phyloP scores from a whole-genome alignment of 768 basidiomycete genomes.

The Melanogaster broomeanus region DNA sequence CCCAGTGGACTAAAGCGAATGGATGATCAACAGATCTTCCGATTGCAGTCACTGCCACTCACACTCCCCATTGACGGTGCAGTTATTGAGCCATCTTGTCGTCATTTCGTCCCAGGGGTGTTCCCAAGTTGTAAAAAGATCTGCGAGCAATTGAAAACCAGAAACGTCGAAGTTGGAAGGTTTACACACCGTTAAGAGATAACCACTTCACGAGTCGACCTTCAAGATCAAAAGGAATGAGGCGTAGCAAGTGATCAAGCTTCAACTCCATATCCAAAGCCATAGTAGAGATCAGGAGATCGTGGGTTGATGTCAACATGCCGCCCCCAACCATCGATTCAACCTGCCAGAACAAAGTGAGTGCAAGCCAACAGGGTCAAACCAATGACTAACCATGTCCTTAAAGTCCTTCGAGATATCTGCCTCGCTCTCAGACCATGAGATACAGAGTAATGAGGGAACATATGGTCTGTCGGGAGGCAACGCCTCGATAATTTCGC shows the following conservation, averaged over 20 bases:
- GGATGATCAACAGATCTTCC: neutral
- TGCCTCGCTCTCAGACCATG: slow-evolving; percentile 55
- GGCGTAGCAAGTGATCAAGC: slow-evolving; percentile 43
- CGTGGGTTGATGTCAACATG: slow-evolving; percentile 40
- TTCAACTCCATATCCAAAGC: slow-evolving; percentile 61
- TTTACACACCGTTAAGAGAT: slow-evolving; percentile 48
- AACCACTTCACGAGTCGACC: slow-evolving; percentile 55
- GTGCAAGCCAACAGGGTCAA: neutral
- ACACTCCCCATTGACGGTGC: slow-evolving; percentile 46
- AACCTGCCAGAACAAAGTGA: slow-evolving; percentile 41
- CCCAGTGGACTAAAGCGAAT: slow-evolving; percentile 55
- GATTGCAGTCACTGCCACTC: slow-evolving; percentile 19
- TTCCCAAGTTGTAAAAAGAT: slow-evolving; percentile 27
- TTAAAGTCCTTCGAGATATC: slow-evolving; percentile 49
- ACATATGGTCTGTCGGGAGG: slow-evolving; percentile 58
- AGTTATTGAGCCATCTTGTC: slow-evolving; percentile 22
- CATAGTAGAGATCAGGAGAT: slow-evolving; percentile 51
- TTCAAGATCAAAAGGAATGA: slow-evolving; percentile 52
- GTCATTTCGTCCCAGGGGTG: slow-evolving; percentile 23
- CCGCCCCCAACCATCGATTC: slow-evolving; percentile 48
- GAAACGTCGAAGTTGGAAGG: slow-evolving; percentile 1
- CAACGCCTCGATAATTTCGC: slow-evolving; percentile 59
- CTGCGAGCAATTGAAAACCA: slow-evolving; percentile 11
- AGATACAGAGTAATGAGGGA: slow-evolving; percentile 61
- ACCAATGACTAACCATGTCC: slow-evolving; percentile 52